Percentiles rank a stretch among this genome's conserved stretches.
These are phyloP conservation scores for Orobanche coerulescens DNA, from an alignment of 257 asterid genomes.

Conservation along the genomic window DNA sequence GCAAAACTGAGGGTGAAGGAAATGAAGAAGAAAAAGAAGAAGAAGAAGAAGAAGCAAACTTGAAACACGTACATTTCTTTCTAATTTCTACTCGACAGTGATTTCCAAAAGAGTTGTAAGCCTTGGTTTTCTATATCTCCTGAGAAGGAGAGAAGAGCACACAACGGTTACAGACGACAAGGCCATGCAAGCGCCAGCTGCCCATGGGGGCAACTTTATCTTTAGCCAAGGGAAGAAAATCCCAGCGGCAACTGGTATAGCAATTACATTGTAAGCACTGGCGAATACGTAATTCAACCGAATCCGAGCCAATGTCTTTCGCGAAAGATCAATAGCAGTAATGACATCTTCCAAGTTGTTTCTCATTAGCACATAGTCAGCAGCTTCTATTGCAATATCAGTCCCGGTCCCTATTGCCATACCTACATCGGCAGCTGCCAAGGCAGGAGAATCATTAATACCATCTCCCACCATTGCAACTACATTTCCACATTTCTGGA, in stretches of 20 bases:
- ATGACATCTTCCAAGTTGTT: conserved; percentile 91
- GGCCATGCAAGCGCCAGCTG: conserved; percentile 99
- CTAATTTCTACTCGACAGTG: conserved; percentile 57
- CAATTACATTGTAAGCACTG: conserved; percentile 74
- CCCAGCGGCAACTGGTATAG: conserved; percentile 93
- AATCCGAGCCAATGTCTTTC: conserved; percentile 77
- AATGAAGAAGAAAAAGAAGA: background rate
- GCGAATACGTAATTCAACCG: conserved; percentile 78
- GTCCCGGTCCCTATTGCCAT: conserved; percentile 99
- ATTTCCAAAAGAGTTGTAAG: conserved; percentile 82
- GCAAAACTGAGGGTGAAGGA: conserved; percentile 8
- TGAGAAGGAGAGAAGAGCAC: conserved; percentile 85
- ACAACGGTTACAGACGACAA: conserved; percentile 91
- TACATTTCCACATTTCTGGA: conserved; percentile 70
- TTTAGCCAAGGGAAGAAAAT: conserved; percentile 59
- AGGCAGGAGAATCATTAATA: conserved; percentile 92
- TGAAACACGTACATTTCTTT: conserved; percentile 4
- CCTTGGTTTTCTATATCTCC: conserved; percentile 84
- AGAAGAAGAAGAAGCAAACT: background rate
- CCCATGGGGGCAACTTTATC: conserved; percentile 89
- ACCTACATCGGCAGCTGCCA: conserved; percentile 98
- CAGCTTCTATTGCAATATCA: conserved; percentile 96
- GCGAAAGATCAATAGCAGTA: conserved; percentile 88
- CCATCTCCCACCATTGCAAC: conserved; percentile 99
- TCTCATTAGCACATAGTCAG: conserved; percentile 88